Percentiles rank a stretch among this genome's conserved stretches.
phyloP scores from a whole-genome alignment of 306 rosid genomes.

The Neltuma alba region DNA sequence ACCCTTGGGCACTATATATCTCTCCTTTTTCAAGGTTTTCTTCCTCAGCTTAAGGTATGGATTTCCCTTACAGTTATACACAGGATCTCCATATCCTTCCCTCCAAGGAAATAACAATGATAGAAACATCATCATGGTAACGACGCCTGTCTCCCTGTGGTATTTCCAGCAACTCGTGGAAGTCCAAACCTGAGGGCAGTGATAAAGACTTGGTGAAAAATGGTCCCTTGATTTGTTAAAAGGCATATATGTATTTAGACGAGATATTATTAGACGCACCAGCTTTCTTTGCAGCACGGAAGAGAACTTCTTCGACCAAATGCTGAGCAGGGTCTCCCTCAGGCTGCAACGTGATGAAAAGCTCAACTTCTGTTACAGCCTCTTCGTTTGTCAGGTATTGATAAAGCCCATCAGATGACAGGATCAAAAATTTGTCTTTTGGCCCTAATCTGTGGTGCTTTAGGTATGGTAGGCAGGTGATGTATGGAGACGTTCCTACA shows the following conservation, averaged over 20 bases:
- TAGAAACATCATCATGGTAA: conserved; percentile 95
- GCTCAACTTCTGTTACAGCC: conserved; percentile 96
- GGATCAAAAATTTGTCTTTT: conserved; percentile 84
- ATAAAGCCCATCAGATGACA: conserved; percentile 94
- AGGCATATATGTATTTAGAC: neutral
- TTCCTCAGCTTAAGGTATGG: conserved; percentile 24
- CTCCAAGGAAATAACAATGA: conserved; percentile 95
- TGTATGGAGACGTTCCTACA: conserved; percentile 82
- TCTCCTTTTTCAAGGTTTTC: conserved; percentile 5
- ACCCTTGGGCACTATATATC: conserved; percentile 49
- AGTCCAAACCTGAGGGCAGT: conserved; percentile 75
- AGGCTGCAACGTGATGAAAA: conserved; percentile 86
- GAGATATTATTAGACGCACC: conserved; percentile 49
- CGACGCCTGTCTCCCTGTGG: conserved; percentile 97
- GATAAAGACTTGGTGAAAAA: neutral
- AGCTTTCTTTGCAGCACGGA: conserved; percentile 96
- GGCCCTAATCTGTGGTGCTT: conserved; percentile 88
- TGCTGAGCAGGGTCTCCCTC: conserved; percentile 99
- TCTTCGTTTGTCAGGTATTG: conserved; percentile 94
- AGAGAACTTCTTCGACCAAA: conserved; percentile 87
- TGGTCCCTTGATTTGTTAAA: neutral
- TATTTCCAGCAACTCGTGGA: conserved; percentile 90
- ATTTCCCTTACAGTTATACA: conserved; percentile 62
- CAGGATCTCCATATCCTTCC: conserved; percentile 99
- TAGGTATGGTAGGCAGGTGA: conserved; percentile 81